Evolutionary conservation across 2,329 filamentous ascomycete species (phyloP), one percentile per base, ranked within the genome.

Genomic region (Nemania sp.): DNA sequence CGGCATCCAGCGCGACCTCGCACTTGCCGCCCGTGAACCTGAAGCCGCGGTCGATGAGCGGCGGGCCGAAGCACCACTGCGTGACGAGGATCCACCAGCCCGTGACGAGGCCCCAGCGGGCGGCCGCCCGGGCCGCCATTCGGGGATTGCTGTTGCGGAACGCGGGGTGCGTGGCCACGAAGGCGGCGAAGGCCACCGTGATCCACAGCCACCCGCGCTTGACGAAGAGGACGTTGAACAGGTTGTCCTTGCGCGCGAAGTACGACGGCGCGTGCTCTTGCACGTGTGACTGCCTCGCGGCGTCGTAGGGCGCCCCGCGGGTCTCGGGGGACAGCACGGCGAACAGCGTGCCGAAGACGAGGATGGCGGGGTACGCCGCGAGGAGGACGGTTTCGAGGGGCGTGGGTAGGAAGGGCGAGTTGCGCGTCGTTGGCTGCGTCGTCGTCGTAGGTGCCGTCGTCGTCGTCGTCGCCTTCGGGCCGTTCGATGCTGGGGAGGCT

Each of bases 201-300:
- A 91, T 87, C 95, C 95, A 99, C 51, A 88, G 84, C 95, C 95
- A 99, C 63, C 94, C 94, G 55, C 90, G 82, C 81, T 99, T 99
- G 71, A 99, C 95, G 72, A 98, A 99, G 70, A 92, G 84, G 48
- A 90, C 76, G 74, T 99, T 99, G 83, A 98, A 90, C 54, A 97
- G 69, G 78, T 99, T 99, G 75, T 87, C 84, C 78, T 99, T 99
- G 69, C 89, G 89, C 48, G 95, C 94, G 75, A 99, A 99, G 80
- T 98, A 99, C 73, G 84, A 89, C 2, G 90, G 90, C 52, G 89
- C 85, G 42, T 52, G 29, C 20, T 56, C 77, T 48, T 80, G 81
- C 3, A 80, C 76, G 76, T 91, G 89, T 12, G 89, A 83, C 72
- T 92, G 90, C 21, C 82, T 75, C 42, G 77, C 71, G 2, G 80